These are phyloP conservation scores for Rhizodiscina lignyota DNA, from an alignment of 495 filamentous ascomycete genomes.

Conservation along the genomic window DNA sequence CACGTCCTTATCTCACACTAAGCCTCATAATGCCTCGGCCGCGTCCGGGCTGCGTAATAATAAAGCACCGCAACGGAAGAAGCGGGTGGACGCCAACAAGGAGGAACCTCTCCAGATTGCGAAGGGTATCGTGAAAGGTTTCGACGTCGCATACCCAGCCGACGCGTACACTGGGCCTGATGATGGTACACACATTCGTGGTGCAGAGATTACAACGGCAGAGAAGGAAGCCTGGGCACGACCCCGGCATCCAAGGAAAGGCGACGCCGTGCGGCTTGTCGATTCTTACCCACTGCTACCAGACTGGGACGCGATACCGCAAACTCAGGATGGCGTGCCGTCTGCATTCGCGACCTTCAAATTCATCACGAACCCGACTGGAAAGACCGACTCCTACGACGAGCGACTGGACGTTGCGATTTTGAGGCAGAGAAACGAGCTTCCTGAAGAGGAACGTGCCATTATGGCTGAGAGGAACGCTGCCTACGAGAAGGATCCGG, in stretches of 20 bases:
- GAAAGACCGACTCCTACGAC: slow-evolving; percentile 45
- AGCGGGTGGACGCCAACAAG: slow-evolving; percentile 33
- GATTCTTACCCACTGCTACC: slow-evolving; percentile 72
- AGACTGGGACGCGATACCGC: slow-evolving; percentile 76
- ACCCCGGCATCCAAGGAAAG: slow-evolving; percentile 70
- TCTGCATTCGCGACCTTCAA: slow-evolving; percentile 80
- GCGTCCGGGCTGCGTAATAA: slow-evolving; percentile 13
- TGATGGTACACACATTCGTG: slow-evolving; percentile 29
- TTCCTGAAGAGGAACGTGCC: slow-evolving; percentile 22
- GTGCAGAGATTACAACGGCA: slow-evolving; percentile 34
- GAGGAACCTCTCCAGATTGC: slow-evolving; percentile 75
- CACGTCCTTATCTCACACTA: slow-evolving; percentile 42
- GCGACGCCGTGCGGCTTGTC: slow-evolving; percentile 57
- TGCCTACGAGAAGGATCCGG: slow-evolving; percentile 45
- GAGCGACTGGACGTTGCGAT: slow-evolving; percentile 65
- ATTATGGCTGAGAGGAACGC: slow-evolving; percentile 10
- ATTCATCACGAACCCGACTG: slow-evolving; percentile 67
- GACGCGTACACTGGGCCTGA: slow-evolving; percentile 42
- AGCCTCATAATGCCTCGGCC: slow-evolving; percentile 25
- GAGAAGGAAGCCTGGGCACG: slow-evolving; percentile 53
- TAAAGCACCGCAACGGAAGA: slow-evolving; percentile 16
- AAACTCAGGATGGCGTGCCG: too few relatives aligned
- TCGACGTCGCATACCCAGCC: slow-evolving; percentile 60
- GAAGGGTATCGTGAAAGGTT: slow-evolving; percentile 67
- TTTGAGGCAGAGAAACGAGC: slow-evolving; percentile 28